phyloP scores from a whole-genome alignment of 495 filamentous ascomycete species.

The Chaetomidium leptoderma region DNA sequence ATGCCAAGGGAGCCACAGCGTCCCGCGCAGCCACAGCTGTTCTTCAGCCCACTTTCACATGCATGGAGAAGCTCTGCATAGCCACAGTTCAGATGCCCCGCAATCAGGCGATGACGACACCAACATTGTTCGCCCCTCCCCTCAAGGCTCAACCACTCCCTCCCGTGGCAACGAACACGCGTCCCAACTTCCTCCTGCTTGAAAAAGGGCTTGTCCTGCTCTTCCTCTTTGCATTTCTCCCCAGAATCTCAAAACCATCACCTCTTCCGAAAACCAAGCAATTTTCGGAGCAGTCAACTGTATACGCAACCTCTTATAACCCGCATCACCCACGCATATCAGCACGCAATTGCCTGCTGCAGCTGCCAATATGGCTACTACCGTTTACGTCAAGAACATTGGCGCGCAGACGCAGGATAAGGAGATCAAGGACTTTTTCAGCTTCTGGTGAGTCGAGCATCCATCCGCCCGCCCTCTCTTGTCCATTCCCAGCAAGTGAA shows the following conservation, averaged over 20 bases:
- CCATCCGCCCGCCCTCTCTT: not conserved
- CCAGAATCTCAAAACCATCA: not conserved
- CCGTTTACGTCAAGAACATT: conserved; percentile 72
- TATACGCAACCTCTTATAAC: not conserved
- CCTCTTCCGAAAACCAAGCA: not conserved
- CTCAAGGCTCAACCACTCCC: not conserved
- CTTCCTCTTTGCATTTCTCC: not conserved
- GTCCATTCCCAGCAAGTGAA: no score
- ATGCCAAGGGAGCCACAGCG: not conserved
- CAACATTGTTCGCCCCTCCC: conserved; percentile 24
- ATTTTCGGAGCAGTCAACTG: not conserved
- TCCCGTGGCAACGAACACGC: conserved; percentile 19
- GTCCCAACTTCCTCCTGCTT: not conserved
- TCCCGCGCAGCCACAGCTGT: conserved; percentile 20
- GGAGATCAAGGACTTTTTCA: conserved; percentile 95
- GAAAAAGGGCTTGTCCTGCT: not conserved
- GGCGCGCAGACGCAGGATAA: conserved; percentile 72
- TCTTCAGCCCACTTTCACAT: not conserved
- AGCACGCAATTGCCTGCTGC: conserved; percentile 11
- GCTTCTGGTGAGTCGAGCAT: conserved; percentile 74
- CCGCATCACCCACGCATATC: not conserved
- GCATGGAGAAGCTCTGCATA: not conserved
- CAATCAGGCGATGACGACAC: conserved; percentile 33
- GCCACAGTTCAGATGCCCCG: not conserved
- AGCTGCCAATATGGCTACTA: conserved; percentile 28